Evolutionary conservation across 2,329 filamentous ascomycete species (phyloP).

Genomic region (Colletotrichum somersetense): DNA sequence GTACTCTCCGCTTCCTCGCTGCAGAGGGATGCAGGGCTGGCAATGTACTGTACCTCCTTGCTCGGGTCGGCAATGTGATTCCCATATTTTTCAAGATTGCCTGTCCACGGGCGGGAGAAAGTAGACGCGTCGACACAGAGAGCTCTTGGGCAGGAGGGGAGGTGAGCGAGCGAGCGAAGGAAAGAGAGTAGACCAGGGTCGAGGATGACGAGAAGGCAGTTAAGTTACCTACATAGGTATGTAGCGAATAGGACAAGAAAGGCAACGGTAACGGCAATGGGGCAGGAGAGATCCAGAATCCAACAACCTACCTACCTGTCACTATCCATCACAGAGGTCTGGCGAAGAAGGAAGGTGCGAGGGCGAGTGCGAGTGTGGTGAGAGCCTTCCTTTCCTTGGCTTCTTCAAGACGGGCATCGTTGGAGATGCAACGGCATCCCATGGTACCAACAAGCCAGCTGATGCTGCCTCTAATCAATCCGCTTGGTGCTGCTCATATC

Average conservation of each 20-base stretch:
- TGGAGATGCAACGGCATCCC: background rate
- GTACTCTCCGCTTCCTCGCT: slow-evolving; percentile 2
- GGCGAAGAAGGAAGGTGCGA: slow-evolving; percentile 14
- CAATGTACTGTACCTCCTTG: slow-evolving; percentile 4
- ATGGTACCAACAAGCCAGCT: background rate
- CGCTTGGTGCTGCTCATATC: background rate
- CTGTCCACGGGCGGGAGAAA: slow-evolving; percentile 1
- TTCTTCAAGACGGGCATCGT: background rate
- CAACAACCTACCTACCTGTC: background rate
- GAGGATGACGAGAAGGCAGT: no score
- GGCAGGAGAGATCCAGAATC: background rate
- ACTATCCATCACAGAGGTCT: background rate
- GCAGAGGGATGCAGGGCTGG: background rate
- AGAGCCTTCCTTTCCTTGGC: slow-evolving; percentile 4
- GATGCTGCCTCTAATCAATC: background rate
- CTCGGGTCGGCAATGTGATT: slow-evolving; percentile 24
- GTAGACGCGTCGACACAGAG: slow-evolving; percentile 1
- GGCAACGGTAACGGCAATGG: background rate
- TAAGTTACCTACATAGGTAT: no score
- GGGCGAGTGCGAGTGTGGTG: background rate
- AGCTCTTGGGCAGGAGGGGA: background rate
- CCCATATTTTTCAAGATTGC: slow-evolving; percentile 27
- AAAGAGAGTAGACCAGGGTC: background rate
- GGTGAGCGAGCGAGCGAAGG: background rate
- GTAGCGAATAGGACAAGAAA: background rate